A percentile compares a stretch with the other conserved stretches of the same genome.
Evolutionary conservation across 1,284 basidiomycete genomes (phyloP).

Genomic region (Stereum hirsutum): DNA sequence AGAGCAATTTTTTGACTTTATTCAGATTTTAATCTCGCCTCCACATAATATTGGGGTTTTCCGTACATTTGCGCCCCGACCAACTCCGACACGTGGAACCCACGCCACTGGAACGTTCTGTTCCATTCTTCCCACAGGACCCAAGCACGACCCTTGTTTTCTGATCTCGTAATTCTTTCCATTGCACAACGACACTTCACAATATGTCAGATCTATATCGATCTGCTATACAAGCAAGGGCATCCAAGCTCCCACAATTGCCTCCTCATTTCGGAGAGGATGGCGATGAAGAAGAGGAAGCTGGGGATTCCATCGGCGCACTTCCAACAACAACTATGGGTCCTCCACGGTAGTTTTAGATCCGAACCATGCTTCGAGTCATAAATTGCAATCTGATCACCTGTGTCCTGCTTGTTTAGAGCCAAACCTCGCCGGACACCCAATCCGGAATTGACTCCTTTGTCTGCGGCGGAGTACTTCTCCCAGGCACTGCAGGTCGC

Average conservation of each 20-base stretch:
- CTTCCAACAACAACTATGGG: slow-evolving; percentile 52
- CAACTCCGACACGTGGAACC: too few species aligned
- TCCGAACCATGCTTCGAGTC: neutral
- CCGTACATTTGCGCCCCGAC: too few species aligned
- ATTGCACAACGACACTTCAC: too few species aligned
- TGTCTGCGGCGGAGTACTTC: slow-evolving; percentile 73
- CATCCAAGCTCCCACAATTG: slow-evolving; percentile 55
- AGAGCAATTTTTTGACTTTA: too few species aligned
- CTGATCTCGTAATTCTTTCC: too few species aligned
- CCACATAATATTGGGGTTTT: too few species aligned
- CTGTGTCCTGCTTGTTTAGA: slow-evolving; percentile 1
- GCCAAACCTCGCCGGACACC: slow-evolving; percentile 26
- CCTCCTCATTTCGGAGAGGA: slow-evolving; percentile 36
- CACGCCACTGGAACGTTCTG: too few species aligned
- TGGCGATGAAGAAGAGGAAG: slow-evolving; percentile 54
- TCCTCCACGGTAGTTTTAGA: slow-evolving; percentile 43
- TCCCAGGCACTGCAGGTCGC: slow-evolving; percentile 66
- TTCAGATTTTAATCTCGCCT: too few species aligned
- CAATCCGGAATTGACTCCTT: slow-evolving; percentile 56
- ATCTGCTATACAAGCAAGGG: slow-evolving; percentile 56
- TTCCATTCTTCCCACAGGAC: too few species aligned
- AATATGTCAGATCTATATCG: slow-evolving; percentile 71
- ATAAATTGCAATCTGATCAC: neutral
- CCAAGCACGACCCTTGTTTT: too few species aligned
- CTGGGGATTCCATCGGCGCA: slow-evolving; percentile 49